These are phyloP conservation scores for Dimargaris cristalligena DNA, from an alignment of 192 early-diverging fungal genomes.

Conservation along the genomic window DNA sequence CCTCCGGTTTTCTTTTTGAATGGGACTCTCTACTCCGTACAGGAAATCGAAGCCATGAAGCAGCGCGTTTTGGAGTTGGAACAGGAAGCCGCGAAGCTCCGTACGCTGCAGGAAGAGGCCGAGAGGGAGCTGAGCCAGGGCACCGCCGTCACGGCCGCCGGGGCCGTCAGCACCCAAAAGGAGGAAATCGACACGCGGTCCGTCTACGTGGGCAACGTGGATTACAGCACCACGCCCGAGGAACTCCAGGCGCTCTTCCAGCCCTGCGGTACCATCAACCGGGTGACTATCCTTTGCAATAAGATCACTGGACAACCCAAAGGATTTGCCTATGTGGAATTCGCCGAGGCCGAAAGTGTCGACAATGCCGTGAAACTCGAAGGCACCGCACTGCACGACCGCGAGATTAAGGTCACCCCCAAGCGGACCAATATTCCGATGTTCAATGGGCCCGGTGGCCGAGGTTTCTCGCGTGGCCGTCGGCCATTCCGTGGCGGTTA, in stretches of 20 bases:
- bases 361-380: slow-evolving; percentile 71
- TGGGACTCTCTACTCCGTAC: too few species aligned
- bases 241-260: slow-evolving; percentile 91
- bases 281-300: slow-evolving; percentile 91
- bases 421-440: slow-evolving; percentile 94
- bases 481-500: slow-evolving; percentile 47
- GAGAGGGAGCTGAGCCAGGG: slow-evolving; percentile 51
- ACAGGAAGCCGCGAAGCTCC: slow-evolving; percentile 62
- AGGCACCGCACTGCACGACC: slow-evolving; percentile 76
- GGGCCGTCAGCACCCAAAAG: background rate
- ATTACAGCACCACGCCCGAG: slow-evolving; percentile 86
- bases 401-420: slow-evolving; percentile 63
- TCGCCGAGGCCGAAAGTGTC: slow-evolving; percentile 68
- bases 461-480: slow-evolving; percentile 62
- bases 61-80: slow-evolving; percentile 64
- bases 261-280: slow-evolving; percentile 87
- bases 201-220: slow-evolving; percentile 92
- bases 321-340: slow-evolving; percentile 93
- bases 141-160: background rate
- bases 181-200: slow-evolving; percentile 61
- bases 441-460: too few species aligned
- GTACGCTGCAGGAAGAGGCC: slow-evolving; percentile 54
- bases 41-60: slow-evolving; percentile 73
- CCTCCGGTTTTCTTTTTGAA: too few species aligned
- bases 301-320: slow-evolving; percentile 83